Evolutionary conservation across 768 basidiomycete species (phyloP).

Genomic region (Boletus patriciae): DNA sequence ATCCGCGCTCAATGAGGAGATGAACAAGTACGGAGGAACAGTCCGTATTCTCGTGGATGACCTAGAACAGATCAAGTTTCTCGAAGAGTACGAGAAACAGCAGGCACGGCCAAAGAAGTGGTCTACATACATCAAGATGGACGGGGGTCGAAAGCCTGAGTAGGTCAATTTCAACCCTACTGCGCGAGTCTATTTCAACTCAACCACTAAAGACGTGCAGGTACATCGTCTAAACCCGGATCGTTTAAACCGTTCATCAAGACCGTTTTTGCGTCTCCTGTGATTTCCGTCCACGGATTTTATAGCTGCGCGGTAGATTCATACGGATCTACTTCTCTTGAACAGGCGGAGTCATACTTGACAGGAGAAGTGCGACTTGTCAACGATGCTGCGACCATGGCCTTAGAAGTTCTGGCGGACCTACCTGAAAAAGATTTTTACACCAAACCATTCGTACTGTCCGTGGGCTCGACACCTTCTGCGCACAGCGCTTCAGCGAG

Average conservation of each 20-base stretch:
- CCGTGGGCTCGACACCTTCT: slow-evolving; percentile 86
- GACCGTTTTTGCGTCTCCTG: slow-evolving; percentile 51
- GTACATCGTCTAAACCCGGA: slow-evolving; percentile 53
- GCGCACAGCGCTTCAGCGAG: slow-evolving; percentile 72
- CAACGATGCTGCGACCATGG: slow-evolving; percentile 60
- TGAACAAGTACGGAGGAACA: slow-evolving; percentile 54
- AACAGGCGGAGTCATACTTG: slow-evolving; percentile 64
- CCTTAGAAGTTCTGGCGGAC: slow-evolving; percentile 45
- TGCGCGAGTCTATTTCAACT: slow-evolving; percentile 4
- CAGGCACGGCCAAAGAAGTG: slow-evolving; percentile 48
- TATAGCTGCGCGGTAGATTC: slow-evolving; percentile 79
- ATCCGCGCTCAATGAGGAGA: slow-evolving; percentile 54
- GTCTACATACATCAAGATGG: slow-evolving; percentile 81
- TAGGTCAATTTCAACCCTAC: slow-evolving; percentile 36
- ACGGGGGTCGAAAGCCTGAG: slow-evolving; percentile 62
- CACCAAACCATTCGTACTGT: slow-evolving; percentile 61
- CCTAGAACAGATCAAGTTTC: slow-evolving; percentile 62
- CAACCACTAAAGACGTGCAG: slow-evolving; percentile 61
- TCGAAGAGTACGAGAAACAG: slow-evolving; percentile 58
- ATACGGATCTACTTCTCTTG: slow-evolving; percentile 70
- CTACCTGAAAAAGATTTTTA: slow-evolving; percentile 35
- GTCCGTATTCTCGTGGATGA: slow-evolving; percentile 76
- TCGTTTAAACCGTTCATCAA: slow-evolving; percentile 57
- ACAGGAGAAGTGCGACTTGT: slow-evolving; percentile 70
- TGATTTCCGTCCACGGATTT: slow-evolving; percentile 72